A percentile compares a stretch with the other conserved stretches of the same genome.
Conservation (phyloP, 768 basidiomycete species). For the Agaricus blazei region DNA sequence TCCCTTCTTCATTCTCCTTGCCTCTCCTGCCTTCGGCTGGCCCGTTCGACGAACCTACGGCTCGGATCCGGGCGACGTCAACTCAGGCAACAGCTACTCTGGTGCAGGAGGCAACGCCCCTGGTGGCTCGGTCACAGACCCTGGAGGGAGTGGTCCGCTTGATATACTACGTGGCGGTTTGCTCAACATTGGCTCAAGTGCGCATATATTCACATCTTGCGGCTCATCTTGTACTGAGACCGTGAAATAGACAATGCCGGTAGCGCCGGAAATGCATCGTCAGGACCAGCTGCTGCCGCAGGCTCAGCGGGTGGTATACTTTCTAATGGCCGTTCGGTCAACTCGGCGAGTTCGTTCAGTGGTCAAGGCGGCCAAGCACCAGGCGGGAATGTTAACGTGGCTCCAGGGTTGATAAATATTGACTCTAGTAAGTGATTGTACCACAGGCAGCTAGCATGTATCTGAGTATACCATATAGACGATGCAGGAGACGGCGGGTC, state of each 20-base stretch:
- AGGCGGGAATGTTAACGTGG: slow-evolving; percentile 28
- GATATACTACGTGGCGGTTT: slow-evolving; percentile 12
- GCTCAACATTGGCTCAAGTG: slow-evolving; percentile 23
- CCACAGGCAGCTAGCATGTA: not conserved
- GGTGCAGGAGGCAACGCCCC: slow-evolving; percentile 27
- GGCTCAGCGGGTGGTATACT: not conserved
- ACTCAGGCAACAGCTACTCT: slow-evolving; percentile 26
- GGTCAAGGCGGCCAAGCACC: slow-evolving; percentile 25
- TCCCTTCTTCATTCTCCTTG: not conserved
- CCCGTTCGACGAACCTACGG: slow-evolving; percentile 10
- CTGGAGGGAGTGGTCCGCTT: slow-evolving; percentile 8
- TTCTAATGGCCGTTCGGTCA: slow-evolving; percentile 1
- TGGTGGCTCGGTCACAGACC: slow-evolving; percentile 25
- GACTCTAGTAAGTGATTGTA: slow-evolving; percentile 23
- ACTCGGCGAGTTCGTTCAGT: slow-evolving; percentile 22
- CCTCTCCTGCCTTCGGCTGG: not conserved
- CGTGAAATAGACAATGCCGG: slow-evolving; percentile 25
- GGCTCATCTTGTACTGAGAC: not conserved
- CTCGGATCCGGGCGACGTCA: slow-evolving; percentile 12
- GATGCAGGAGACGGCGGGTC: not conserved
- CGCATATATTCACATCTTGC: slow-evolving; percentile 7
- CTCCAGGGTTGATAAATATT: slow-evolving; percentile 23
- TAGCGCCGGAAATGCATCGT: slow-evolving; percentile 26
- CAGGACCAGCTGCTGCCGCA: slow-evolving; percentile 20
- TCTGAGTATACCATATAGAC: not conserved